phyloP scores from a whole-genome alignment of 352 stramenopile species.

The Phytophthora pisi region DNA sequence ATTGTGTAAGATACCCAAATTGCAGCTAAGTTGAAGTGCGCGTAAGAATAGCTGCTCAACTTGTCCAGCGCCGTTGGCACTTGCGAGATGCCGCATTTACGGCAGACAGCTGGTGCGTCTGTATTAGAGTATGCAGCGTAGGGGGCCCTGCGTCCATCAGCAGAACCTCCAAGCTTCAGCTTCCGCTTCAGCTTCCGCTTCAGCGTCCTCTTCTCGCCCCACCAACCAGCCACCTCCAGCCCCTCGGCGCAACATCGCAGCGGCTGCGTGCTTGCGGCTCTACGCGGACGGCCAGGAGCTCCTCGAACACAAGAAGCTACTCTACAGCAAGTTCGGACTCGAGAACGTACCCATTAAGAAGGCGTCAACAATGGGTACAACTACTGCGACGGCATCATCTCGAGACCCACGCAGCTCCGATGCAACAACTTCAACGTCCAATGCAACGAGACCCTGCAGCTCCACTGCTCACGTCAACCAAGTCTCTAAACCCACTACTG shows the following conservation, averaged over 20 bases:
- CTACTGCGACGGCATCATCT: neutral
- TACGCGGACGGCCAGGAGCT: conserved; percentile 64
- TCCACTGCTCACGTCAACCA: conserved; percentile 6
- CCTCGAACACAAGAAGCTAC: conserved; percentile 61
- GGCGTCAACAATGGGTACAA: neutral
- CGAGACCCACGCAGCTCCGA: neutral
- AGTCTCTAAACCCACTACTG: neutral
- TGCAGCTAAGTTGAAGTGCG: neutral
- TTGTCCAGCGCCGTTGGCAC: conserved; percentile 2
- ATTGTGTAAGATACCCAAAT: too few species aligned
- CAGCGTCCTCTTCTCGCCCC: neutral
- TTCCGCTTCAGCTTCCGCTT: neutral
- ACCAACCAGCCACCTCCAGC: neutral
- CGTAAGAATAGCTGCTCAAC: conserved; percentile 28
- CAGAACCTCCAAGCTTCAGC: conserved; percentile 20
- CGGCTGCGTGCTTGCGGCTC: conserved; percentile 51
- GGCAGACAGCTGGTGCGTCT: conserved; percentile 1
- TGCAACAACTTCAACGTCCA: neutral
- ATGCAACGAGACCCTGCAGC: neutral
- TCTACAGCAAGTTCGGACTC: conserved; percentile 67
- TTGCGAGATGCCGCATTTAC: conserved; percentile 26
- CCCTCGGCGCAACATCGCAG: conserved; percentile 9
- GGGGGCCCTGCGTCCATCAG: conserved; percentile 25
- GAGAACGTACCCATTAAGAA: conserved; percentile 11
- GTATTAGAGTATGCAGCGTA: conserved; percentile 35